A percentile compares a stretch with the other conserved stretches of the same genome.
These are phyloP conservation scores for Suillus lakei DNA, from an alignment of 768 basidiomycete genomes.

Conservation along the genomic window DNA sequence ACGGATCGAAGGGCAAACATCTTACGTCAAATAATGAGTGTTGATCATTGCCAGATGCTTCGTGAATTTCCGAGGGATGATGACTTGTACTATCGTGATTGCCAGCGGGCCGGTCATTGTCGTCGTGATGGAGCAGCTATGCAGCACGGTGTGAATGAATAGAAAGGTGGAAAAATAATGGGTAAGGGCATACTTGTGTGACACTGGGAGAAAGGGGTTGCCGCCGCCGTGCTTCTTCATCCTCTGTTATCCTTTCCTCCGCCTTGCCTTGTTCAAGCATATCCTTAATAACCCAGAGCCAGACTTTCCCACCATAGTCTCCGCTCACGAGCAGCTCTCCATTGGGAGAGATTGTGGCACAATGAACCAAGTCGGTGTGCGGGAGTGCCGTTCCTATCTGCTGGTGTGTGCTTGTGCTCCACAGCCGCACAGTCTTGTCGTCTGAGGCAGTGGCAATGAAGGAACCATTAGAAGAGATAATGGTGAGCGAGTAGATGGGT, in stretches of 20 bases:
- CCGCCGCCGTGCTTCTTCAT: no score
- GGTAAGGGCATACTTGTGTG: no score
- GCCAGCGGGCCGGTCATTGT: neutral
- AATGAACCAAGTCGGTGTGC: neutral
- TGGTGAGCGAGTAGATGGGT: slow-evolving; percentile 25
- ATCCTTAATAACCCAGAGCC: neutral
- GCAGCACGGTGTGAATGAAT: neutral
- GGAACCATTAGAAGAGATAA: slow-evolving; percentile 30
- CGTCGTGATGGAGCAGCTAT: neutral
- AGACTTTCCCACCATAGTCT: slow-evolving; percentile 12
- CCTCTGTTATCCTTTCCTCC: no score
- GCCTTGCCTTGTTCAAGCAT: neutral
- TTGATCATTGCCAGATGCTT: neutral
- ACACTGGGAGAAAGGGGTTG: no score
- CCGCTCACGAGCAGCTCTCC: slow-evolving; percentile 11
- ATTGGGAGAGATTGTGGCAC: neutral
- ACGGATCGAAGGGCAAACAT: neutral
- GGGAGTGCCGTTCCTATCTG: neutral
- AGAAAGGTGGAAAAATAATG: no score
- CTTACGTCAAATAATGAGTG: neutral
- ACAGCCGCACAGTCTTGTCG: no score
- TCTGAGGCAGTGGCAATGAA: slow-evolving; percentile 34
- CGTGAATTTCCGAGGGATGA: neutral
- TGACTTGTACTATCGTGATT: neutral
- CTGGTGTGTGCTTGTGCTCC: slow-evolving; percentile 12